phyloP scores from a whole-genome alignment of 176 grass and related monocot genomes.

The Bonia amplexicaulis region DNA sequence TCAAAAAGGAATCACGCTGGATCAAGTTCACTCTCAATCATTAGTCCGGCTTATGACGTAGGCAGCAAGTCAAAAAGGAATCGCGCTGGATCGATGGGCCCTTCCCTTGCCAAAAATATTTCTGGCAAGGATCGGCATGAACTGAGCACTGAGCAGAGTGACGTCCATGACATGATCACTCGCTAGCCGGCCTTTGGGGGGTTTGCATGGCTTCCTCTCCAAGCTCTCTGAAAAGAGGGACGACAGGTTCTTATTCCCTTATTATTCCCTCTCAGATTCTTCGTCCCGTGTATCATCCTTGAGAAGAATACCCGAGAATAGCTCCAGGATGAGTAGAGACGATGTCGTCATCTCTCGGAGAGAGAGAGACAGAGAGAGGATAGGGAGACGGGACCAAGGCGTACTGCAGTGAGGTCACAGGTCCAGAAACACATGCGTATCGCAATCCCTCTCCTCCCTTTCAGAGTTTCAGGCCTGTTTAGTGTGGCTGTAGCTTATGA shows the following conservation, averaged over 20 bases:
- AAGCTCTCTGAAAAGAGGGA: background rate
- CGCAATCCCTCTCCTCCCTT: background rate
- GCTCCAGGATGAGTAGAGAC: background rate
- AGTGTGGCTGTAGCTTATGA: no score
- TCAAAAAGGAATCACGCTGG: background rate
- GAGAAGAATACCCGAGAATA: conserved; percentile 12
- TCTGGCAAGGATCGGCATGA: conserved; percentile 8
- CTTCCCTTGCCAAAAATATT: background rate
- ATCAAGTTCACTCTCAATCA: no score
- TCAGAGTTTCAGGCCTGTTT: no score
- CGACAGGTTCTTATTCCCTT: conserved; percentile 21
- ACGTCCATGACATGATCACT: background rate
- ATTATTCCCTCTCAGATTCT: conserved; percentile 33
- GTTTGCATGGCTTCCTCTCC: conserved; percentile 20
- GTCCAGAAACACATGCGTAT: background rate
- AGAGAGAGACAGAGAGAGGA: background rate
- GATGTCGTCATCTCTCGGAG: background rate
- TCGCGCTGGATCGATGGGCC: background rate
- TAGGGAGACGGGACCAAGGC: background rate
- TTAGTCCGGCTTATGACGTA: no score
- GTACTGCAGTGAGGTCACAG: background rate
- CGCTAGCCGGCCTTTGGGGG: background rate
- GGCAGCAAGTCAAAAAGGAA: background rate
- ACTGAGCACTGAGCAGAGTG: background rate
- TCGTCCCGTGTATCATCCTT: conserved; percentile 21